Percentiles rank a stretch among this genome's conserved stretches.
Conservation (phyloP, 352 stramenopile species). For the Phytophthora kernoviae region DNA sequence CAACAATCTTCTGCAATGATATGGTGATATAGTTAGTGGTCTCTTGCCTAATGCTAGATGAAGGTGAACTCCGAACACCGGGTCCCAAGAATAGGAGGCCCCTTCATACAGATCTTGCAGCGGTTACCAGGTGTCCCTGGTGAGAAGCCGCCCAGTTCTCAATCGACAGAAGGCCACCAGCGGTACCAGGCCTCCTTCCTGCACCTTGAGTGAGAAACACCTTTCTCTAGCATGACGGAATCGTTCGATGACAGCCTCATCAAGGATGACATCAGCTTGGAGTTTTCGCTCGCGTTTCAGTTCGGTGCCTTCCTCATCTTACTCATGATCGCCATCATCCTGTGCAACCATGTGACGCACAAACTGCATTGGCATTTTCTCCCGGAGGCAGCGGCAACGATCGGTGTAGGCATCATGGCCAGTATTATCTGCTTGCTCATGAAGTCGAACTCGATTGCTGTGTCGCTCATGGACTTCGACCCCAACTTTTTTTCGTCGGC, state of each 20-base stretch:
- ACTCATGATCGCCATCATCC: slow-evolving; percentile 77
- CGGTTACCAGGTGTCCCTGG: background rate
- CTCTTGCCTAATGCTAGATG: too few relatives aligned
- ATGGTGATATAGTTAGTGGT: too few relatives aligned
- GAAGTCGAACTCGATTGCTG: slow-evolving; percentile 72
- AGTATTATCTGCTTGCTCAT: slow-evolving; percentile 62
- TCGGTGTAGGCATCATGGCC: slow-evolving; percentile 60
- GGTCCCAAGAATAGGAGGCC: too few relatives aligned
- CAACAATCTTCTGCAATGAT: too few relatives aligned
- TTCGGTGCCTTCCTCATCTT: slow-evolving; percentile 76
- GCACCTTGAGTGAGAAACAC: background rate
- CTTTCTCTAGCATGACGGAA: slow-evolving; percentile 20
- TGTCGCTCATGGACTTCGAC: slow-evolving; percentile 88
- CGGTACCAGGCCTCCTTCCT: background rate
- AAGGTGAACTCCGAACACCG: too few relatives aligned
- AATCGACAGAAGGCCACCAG: slow-evolving; percentile 7
- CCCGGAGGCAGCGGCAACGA: slow-evolving; percentile 70
- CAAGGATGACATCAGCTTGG: slow-evolving; percentile 61
- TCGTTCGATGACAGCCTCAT: slow-evolving; percentile 15
- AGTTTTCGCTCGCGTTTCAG: slow-evolving; percentile 83
- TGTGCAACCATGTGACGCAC: slow-evolving; percentile 82
- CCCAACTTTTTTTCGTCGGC: slow-evolving; percentile 94
- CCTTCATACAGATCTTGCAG: background rate
- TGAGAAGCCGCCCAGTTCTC: slow-evolving; percentile 12
- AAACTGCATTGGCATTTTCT: slow-evolving; percentile 79